phyloP scores from a whole-genome alignment of 768 basidiomycete species.

The Naganishia friedmannii region DNA sequence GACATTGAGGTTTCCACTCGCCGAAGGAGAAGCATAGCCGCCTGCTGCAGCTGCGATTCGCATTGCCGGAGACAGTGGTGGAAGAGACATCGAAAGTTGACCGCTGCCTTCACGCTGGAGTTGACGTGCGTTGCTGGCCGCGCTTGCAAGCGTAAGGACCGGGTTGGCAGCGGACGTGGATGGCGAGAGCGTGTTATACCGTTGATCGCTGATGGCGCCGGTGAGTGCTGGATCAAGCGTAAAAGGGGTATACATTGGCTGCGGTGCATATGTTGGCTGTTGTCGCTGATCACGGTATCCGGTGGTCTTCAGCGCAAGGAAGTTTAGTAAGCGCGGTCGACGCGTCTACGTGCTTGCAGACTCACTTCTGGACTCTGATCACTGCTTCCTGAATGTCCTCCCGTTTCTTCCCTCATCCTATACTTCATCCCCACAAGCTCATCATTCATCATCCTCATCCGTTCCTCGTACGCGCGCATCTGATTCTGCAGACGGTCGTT shows the following conservation, averaged over 20 bases:
- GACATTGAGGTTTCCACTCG: slow-evolving; percentile 4
- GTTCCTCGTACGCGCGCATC: slow-evolving; percentile 25
- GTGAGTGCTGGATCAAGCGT: slow-evolving; percentile 23
- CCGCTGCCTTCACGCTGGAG: background rate
- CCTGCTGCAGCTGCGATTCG: background rate
- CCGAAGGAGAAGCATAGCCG: background rate
- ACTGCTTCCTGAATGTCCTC: slow-evolving; percentile 1
- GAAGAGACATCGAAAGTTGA: slow-evolving; percentile 15
- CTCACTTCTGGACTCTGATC: slow-evolving; percentile 25
- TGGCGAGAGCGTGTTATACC: slow-evolving; percentile 15
- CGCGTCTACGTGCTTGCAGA: background rate
- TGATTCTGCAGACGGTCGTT: slow-evolving; percentile 23
- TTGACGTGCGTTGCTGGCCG: slow-evolving; percentile 21
- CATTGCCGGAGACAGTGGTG: slow-evolving; percentile 25
- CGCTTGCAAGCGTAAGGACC: slow-evolving; percentile 18
- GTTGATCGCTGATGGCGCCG: background rate
- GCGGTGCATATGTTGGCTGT: background rate
- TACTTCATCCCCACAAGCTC: slow-evolving; percentile 28
- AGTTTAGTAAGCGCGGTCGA: background rate
- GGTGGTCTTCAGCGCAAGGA: slow-evolving; percentile 3
- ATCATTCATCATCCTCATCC: slow-evolving; percentile 28
- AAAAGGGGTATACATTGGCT: slow-evolving; percentile 8
- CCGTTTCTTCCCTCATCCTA: slow-evolving; percentile 19
- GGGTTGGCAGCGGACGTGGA: slow-evolving; percentile 13
- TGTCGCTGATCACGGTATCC: slow-evolving; percentile 11